Evolutionary conservation across 768 basidiomycete species (phyloP), one percentile per base, ranked within the genome.

Genomic region (Podaxis sp.): DNA sequence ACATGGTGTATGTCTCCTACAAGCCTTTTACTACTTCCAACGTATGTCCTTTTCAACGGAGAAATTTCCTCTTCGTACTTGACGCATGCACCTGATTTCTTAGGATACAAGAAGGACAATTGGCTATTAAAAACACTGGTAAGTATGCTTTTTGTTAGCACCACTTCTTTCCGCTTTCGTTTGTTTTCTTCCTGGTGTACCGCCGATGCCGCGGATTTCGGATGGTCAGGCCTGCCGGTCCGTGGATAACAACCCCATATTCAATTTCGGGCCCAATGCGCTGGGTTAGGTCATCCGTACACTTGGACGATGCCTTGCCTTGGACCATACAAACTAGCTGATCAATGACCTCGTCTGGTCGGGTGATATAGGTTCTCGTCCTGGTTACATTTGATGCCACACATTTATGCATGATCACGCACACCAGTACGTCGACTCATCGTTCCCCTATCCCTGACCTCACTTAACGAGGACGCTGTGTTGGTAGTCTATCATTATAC

Each of bases 391-490:
- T 81, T 41, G 86, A 86, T 59, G 78, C 78, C 1, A 68, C 77
- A 2, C 83, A 86, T 66, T 76, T 84, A n/a, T 72, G 67, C 1
- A 65, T 85, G 26, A 78, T 87, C 22, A 73, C 78, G 1, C 81
- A 85, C 61, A 72, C 75, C 4, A 68, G 86, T 81, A 63, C 52
- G 79, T 68, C n/a, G 15, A 11, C 33, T 41, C 7, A 40, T 20
- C 60, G 12, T 38, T n/a, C 26, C n/a, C 15, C n/a, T 28, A 28
- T n/a, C 54, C 28, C 28, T 22, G 37, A 1, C n/a, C 33, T 33
- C 17, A 40, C 56, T 60, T 62, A 37, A 63, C 10, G 6, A 8
- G 33, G 33, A 33, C 10, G 51, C 12, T 13, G 12, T 40, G 24
- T 12, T 3, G 20, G 22, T 36, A 84, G 84, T 78, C 12, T 85